Conservation (phyloP, 2,329 filamentous ascomycete genomes). For the Monilinia aucupariae region DNA sequence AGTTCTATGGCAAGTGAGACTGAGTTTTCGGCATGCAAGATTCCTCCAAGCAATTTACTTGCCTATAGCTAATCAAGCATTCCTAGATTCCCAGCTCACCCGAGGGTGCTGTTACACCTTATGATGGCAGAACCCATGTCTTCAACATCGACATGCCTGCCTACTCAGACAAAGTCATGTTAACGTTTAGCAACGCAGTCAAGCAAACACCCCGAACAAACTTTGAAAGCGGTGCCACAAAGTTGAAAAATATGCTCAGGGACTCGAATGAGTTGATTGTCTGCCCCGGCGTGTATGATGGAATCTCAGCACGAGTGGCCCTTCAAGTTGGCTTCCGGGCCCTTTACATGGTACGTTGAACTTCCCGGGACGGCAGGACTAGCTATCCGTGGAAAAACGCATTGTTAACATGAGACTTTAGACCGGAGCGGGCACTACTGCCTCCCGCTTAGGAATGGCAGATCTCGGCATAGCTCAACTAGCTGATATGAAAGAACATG, state of each 20-base stretch:
- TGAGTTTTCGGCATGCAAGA: constrained; percentile 1
- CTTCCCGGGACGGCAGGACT: not conserved
- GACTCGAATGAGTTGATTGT: constrained; percentile 16
- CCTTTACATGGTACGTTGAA: constrained; percentile 57
- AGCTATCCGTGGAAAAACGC: not conserved
- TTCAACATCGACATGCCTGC: constrained; percentile 12
- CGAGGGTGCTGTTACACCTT: not conserved
- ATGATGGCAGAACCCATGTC: constrained; percentile 4
- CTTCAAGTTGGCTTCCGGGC: constrained; percentile 56
- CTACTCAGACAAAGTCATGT: constrained; percentile 13
- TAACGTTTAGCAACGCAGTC: constrained; percentile 6
- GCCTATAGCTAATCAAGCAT: not conserved
- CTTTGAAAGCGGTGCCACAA: constrained; percentile 10
- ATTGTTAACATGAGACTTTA: not conserved
- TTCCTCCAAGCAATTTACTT: not conserved
- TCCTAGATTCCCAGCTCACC: not conserved
- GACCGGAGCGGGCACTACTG: constrained; percentile 44
- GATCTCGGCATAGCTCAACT: constrained; percentile 47
- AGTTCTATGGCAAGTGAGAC: not conserved
- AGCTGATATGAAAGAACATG: constrained; percentile 48
- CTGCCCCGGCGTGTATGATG: constrained; percentile 62
- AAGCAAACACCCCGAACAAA: not conserved
- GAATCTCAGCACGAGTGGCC: constrained; percentile 59
- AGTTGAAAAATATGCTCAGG: constrained; percentile 16
- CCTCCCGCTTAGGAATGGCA: constrained; percentile 44